Conservation (phyloP, 192 early-diverging fungal species). For the Linnemannia schmuckeri region DNA sequence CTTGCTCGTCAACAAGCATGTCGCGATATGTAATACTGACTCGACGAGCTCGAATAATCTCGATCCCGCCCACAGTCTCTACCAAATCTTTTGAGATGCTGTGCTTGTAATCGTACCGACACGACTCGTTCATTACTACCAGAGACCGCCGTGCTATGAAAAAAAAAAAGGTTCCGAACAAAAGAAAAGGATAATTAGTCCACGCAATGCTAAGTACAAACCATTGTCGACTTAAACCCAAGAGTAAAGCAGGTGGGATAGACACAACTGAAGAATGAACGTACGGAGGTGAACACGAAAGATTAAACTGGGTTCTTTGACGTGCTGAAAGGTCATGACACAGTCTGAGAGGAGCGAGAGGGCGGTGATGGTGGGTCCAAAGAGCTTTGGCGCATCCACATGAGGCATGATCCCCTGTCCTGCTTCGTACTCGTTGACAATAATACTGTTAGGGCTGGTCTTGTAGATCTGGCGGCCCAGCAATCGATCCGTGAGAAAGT, state of each 20-base stretch:
- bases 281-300: conserved; percentile 59
- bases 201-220: too few species aligned
- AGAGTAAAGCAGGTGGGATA: background rate
- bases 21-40: conserved; percentile 71
- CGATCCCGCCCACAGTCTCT: conserved; percentile 55
- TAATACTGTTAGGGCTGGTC: conserved; percentile 63
- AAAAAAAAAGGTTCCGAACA: background rate
- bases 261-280: background rate
- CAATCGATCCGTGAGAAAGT: conserved; percentile 61
- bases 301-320: conserved; percentile 30
- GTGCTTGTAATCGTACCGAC: conserved; percentile 74
- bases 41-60: conserved; percentile 69
- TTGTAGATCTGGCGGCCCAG: conserved; percentile 55
- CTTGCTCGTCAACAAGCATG: conserved; percentile 28
- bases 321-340: conserved; percentile 72
- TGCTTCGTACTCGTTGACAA: conserved; percentile 76
- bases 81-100: conserved; percentile 73
- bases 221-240: background rate
- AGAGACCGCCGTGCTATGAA: conserved; percentile 68
- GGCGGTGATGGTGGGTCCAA: conserved; percentile 72
- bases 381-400: conserved; percentile 66
- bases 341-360: conserved; percentile 74
- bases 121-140: conserved; percentile 65
- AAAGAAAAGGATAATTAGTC: background rate
- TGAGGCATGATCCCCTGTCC: conserved; percentile 74